Evolutionary conservation across 75 land plant species (phyloP), one percentile per base, ranked within the genome.

Genomic region (Cryptomeria japonica): DNA sequence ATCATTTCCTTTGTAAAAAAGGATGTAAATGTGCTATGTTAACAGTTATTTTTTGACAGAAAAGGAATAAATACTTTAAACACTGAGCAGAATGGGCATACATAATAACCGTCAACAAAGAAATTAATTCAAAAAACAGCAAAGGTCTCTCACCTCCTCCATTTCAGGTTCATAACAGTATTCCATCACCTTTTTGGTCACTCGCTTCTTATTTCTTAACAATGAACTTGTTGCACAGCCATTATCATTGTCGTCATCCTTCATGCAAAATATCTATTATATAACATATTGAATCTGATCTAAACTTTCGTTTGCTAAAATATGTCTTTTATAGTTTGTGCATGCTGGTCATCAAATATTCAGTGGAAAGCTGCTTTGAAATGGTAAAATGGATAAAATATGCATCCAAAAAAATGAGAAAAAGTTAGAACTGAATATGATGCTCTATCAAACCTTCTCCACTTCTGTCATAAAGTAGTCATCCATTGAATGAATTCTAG

Each of bases 391-490:
- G 18, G 5, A 19, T 61, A 32, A 76, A 83, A 14, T 25, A 34
- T 31, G 10, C 85, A 78, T 25, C 12, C 86, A 11, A 31, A 49
- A 22, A 64, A 42, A 15, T 9, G 9, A 3, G 15, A 7, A 85
- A 34, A 49, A 9, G 3, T 12, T 36, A 56, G 12, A 15, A 85
- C 6, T 32, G 18, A 39, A 18, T 38, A 13, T 42, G 76, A 55
- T 36, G 49, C 18, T 37, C 44, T 3, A 87, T 32, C 73, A 61
- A 34, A 96, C 98, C 96, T 96, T 95, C 85, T 95, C 98, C 82
- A 95, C 94, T 90, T 96, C 98, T 82, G 93, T 93, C 95, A 95
- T 96, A 89, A 96, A 96, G 83, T 96, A 96, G 87, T 96, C 98
- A 96, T 96, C 98, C 95, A 96, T 96, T 5, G 98, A 92, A 92